A percentile compares a stretch with the other conserved stretches of the same genome.
These are phyloP conservation scores for Aureobasidium sp. DNA, from an alignment of 2,329 filamentous ascomycete species.

Conservation along the genomic window DNA sequence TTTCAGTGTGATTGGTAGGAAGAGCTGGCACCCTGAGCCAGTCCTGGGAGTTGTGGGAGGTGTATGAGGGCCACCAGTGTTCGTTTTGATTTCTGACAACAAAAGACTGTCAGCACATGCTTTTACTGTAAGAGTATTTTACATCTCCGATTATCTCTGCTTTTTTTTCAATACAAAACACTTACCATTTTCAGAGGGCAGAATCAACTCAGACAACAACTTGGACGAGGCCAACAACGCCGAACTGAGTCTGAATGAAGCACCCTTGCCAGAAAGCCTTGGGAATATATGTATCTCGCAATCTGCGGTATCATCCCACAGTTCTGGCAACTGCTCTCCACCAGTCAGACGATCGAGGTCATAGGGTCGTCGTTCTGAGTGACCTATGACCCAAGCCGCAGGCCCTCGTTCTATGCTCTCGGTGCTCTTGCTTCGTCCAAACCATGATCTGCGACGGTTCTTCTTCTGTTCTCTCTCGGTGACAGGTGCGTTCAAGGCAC, in stretches of 20 bases:
- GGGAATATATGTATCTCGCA: slow-evolving; percentile 56
- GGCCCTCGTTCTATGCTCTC: slow-evolving; percentile 28
- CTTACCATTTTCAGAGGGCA: slow-evolving; percentile 13
- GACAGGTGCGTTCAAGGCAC: not conserved
- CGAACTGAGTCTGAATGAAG: slow-evolving; percentile 55
- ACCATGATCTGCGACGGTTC: slow-evolving; percentile 24
- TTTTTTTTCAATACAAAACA: not conserved
- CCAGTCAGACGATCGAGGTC: slow-evolving; percentile 42
- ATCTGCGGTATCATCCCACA: slow-evolving; percentile 56
- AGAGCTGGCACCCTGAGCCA: slow-evolving; percentile 46
- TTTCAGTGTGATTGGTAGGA: slow-evolving; percentile 49
- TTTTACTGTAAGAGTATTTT: too few relatives aligned
- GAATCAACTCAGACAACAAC: slow-evolving; percentile 27
- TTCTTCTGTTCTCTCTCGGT: slow-evolving; percentile 18
- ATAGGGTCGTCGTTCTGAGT: slow-evolving; percentile 48
- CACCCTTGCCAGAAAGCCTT: slow-evolving; percentile 43
- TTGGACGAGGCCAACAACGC: slow-evolving; percentile 49
- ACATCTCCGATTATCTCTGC: too few relatives aligned
- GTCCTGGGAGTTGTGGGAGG: slow-evolving; percentile 29
- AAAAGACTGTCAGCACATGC: not conserved
- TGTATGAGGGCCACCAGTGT: slow-evolving; percentile 19
- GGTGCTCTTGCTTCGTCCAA: slow-evolving; percentile 22
- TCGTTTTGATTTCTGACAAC: slow-evolving; percentile 18
- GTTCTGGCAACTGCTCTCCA: slow-evolving; percentile 48
- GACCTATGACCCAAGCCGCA: slow-evolving; percentile 50